Base-by-base conservation (phyloP, 2,329 filamentous ascomycete genomes). In the Apiospora sp. region DNA sequence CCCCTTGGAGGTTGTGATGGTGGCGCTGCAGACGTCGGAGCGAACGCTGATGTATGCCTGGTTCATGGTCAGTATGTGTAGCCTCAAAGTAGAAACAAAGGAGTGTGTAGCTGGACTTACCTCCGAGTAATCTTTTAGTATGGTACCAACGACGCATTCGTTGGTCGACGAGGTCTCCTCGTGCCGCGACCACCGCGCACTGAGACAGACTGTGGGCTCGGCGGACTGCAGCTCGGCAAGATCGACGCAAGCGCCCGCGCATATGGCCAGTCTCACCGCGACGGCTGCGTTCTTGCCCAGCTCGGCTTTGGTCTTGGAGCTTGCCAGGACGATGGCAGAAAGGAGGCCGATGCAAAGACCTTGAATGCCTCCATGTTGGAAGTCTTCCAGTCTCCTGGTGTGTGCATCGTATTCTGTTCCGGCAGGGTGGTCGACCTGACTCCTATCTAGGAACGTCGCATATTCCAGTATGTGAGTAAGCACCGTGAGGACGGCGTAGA, bases 1-100 rank as follows among this genome's bases (percentile, higher is more conserved):
- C 8, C 67, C 67, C 19, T 68, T 68, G 41, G 22, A 19, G 2
- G 67, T 3, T 8, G 67, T 68, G 7, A 68, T 68, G 6, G 43
- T 68, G 43, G 67, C 67, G 43, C 67, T 68, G 43, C 67, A 68
- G n/a, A 48, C 16, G 27, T 68, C 67, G 5, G 44, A 46, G 24
- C 43, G 67, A 10, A 68, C 67, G 43, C 67, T 68, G 41, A 68
- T 46, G 24, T 68, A 68, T 30, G 67, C 43, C 67, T 68, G 7
- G 7, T 24, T 10, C 10, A 2, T 13, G 1, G 58, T 64, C 14
- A 19, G 3, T 64, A n/a, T 3, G 7, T 41, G 27, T 14, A 37
- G 14, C 48, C 6, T n/a, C 14, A 2, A 1, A 22, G 5, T n/a
- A n/a, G 10, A 6, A 12, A 4, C n/a, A 24, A 51, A 1, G 12